Evolutionary conservation across 208 protist genomes (phyloP), one percentile per base, ranked within the genome.

Genomic region (Acanthamoeba divionensis): DNA sequence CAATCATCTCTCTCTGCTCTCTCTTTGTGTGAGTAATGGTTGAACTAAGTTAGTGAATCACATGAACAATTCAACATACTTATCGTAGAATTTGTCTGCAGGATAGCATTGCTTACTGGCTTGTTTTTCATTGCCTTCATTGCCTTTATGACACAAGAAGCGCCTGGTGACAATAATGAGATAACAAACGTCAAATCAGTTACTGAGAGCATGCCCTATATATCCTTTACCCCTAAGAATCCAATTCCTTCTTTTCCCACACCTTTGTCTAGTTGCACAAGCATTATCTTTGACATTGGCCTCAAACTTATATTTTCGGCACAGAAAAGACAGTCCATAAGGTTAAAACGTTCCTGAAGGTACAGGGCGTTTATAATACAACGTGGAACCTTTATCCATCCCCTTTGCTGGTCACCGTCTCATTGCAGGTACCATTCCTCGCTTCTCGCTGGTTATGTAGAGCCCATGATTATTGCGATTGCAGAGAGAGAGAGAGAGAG

Each of bases 291-390:
- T n/a, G n/a, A n/a, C n/a, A n/a, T n/a, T n/a, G n/a, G n/a, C n/a
- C n/a, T n/a, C n/a, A n/a, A 18, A 6, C 44, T 41, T 29, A 79
- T 50, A 31, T 80, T 2, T 15, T 44, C 13, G 71, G 60, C 1
- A 3, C 60, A 7, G 15, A 80, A n/a, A 8, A 31, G 71, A 50
- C 29, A 10, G 60, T 24, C 44, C 38, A 15, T 29, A 54, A 24
- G 29, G 47, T 80, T 29, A 80, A 80, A 29, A 6, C 60, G 29
- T 57, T 44, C 47, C 60, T 54, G 26, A 29, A 62, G 15, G 71
- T 50, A 12, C 71, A 44, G 71, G 71, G 71, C 45, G 60, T 80
- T n/a, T 80, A 80, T 50, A 80, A 80, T n/a, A 36, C 71, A 1
- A 33, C 12, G 48, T 57, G 33, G 18, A 45, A 44, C 26, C 36